Evolutionary conservation across 441 rosid species (phyloP).

Genomic region (Francoa sonchifolia): DNA sequence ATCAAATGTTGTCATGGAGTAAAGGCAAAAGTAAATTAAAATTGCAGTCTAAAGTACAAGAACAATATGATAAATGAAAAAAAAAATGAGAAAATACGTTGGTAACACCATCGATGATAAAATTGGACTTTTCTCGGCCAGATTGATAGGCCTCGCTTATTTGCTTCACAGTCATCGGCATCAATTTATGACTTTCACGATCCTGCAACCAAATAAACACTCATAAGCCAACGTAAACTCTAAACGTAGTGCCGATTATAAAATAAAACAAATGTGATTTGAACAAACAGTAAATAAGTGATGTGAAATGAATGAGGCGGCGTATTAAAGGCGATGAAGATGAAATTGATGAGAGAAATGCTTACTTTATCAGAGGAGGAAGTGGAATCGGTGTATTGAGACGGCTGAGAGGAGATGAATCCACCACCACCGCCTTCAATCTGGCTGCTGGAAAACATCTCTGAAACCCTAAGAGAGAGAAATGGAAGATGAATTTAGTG

Average conservation of each 20-base stretch:
- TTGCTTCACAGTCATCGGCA: conserved; percentile 81
- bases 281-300: background rate
- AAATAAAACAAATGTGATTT: background rate
- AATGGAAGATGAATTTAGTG: no score
- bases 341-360: background rate
- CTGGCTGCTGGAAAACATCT: conserved; percentile 42
- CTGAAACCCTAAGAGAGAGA: conserved; percentile 11
- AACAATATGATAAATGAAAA: background rate
- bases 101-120: conserved; percentile 46
- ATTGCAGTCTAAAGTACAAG: background rate
- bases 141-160: conserved; percentile 60
- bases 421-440: conserved; percentile 52
- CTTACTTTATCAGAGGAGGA: conserved; percentile 42
- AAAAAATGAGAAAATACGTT: conserved; percentile 24
- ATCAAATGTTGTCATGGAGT: no score
- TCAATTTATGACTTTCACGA: conserved; percentile 55
- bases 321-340: conserved; percentile 2
- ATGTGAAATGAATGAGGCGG: background rate
- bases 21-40: background rate
- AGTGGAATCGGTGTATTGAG: conserved; percentile 32
- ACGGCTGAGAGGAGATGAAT: conserved; percentile 51
- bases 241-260: no score
- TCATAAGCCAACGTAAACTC: conserved; percentile 3
- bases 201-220: conserved; percentile 21
- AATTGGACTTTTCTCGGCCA: conserved; percentile 63